phyloP scores from a whole-genome alignment of 768 basidiomycete genomes.

The Tricholoma hemisulphureum region DNA sequence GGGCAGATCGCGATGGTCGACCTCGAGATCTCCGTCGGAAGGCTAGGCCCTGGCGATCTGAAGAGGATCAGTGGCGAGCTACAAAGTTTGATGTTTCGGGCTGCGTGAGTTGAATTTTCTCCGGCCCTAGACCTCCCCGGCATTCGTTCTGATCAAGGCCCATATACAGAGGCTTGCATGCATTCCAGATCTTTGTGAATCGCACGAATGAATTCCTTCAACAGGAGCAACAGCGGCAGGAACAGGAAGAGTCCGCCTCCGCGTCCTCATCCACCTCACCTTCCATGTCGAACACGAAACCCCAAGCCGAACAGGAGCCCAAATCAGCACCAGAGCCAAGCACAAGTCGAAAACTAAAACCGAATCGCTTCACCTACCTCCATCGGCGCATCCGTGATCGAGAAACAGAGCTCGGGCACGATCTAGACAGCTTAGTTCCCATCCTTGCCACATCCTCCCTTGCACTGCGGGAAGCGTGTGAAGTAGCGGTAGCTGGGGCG shows the following conservation, averaged over 20 bases:
- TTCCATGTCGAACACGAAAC: neutral
- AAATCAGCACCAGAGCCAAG: neutral
- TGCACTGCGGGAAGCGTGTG: constrained; percentile 33
- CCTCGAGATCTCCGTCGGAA: constrained; percentile 42
- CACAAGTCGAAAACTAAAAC: neutral
- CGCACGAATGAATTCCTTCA: constrained; percentile 27
- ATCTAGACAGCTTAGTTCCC: constrained; percentile 40
- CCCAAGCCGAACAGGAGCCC: neutral
- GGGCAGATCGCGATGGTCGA: constrained; percentile 39
- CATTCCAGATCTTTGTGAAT: constrained; percentile 40
- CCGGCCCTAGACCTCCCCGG: neutral
- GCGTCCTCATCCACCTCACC: neutral
- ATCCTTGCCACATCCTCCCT: constrained; percentile 38
- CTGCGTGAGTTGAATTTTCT: constrained; percentile 27
- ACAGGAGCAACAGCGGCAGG: constrained; percentile 11
- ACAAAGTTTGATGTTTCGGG: constrained; percentile 36
- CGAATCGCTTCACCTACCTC: constrained; percentile 30
- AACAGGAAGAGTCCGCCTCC: constrained; percentile 7
- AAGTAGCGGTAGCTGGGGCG: constrained; percentile 19
- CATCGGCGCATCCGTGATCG: constrained; percentile 28
- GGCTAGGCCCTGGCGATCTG: constrained; percentile 42
- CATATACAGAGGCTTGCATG: constrained; percentile 31
- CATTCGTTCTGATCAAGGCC: neutral
- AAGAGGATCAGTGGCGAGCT: constrained; percentile 39
- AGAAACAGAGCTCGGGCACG: constrained; percentile 41